Conservation (phyloP, 805 yeast species). For the Cyberlindnera meyerae region DNA sequence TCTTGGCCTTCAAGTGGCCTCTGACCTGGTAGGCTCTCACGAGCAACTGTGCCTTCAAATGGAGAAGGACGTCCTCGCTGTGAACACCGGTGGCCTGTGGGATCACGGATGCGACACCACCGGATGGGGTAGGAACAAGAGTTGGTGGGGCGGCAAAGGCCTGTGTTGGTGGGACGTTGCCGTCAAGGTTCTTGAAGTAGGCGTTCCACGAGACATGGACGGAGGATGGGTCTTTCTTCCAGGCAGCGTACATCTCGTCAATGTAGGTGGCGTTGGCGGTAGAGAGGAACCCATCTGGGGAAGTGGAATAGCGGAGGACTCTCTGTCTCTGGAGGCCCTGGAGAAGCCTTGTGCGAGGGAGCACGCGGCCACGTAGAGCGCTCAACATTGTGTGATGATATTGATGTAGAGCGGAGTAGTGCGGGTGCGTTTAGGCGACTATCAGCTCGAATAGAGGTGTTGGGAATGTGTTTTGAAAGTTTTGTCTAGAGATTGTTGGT, state of each 20-base stretch:
- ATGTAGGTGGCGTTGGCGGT: slow-evolving; percentile 85
- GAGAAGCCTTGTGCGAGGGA: slow-evolving; percentile 23
- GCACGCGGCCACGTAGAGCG: slow-evolving; percentile 22
- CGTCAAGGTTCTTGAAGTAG: slow-evolving; percentile 85
- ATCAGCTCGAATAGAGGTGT: neutral
- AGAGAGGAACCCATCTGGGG: slow-evolving; percentile 69
- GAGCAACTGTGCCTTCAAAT: slow-evolving; percentile 90
- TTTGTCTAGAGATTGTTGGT: neutral
- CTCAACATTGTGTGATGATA: slow-evolving; percentile 18
- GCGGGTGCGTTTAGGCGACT: too few relatives aligned
- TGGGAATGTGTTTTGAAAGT: neutral
- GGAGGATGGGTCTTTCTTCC: slow-evolving; percentile 84
- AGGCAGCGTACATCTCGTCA: slow-evolving; percentile 96
- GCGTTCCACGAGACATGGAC: slow-evolving; percentile 98
- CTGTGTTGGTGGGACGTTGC: slow-evolving; percentile 59
- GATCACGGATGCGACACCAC: slow-evolving; percentile 62
- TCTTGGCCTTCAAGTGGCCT: slow-evolving; percentile 93
- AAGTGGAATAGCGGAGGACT: slow-evolving; percentile 16
- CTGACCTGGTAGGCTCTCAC: slow-evolving; percentile 99
- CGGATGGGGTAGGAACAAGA: slow-evolving; percentile 73
- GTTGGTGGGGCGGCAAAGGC: slow-evolving; percentile 94
- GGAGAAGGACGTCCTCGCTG: slow-evolving; percentile 62
- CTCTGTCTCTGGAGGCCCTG: slow-evolving; percentile 9
- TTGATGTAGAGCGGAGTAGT: neutral
- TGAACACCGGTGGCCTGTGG: slow-evolving; percentile 38